These are phyloP conservation scores for Penicillium atrosanguineum DNA, from an alignment of 495 filamentous ascomycete species.

Conservation along the genomic window DNA sequence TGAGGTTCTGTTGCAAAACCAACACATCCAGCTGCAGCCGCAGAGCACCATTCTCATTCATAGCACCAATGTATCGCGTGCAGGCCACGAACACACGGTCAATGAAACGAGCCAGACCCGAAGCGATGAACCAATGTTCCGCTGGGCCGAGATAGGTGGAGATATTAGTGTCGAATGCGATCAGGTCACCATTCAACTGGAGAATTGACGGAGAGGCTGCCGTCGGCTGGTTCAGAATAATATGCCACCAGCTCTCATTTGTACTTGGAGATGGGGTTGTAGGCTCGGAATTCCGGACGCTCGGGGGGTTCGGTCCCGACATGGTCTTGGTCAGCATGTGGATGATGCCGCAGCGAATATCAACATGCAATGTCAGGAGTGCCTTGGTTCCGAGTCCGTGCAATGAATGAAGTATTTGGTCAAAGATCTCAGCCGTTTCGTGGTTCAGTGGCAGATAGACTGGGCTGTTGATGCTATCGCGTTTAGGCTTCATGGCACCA, in stretches of 20 bases:
- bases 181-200: conserved; percentile 72
- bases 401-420: conserved; percentile 77
- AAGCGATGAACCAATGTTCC: conserved; percentile 68
- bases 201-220: conserved; percentile 79
- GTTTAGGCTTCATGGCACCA: conserved; percentile 53
- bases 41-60: conserved; percentile 74
- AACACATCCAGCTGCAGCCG: conserved; percentile 88
- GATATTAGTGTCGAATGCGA: conserved; percentile 79
- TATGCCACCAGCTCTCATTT: conserved; percentile 63
- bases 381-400: conserved; percentile 71
- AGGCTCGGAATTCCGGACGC: conserved; percentile 35
- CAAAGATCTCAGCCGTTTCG: conserved; percentile 80
- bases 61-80: conserved; percentile 58
- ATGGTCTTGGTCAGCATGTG: conserved; percentile 56
- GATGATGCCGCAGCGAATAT: conserved; percentile 78
- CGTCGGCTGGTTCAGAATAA: conserved; percentile 68
- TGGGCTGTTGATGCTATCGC: conserved; percentile 51
- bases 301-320: conserved; percentile 42
- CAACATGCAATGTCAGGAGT: conserved; percentile 81
- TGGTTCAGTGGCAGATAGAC: conserved; percentile 87
- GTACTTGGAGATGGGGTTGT: conserved; percentile 52
- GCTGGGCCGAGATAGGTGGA: conserved; percentile 60
- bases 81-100: conserved; percentile 68
- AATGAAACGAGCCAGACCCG: conserved; percentile 67
- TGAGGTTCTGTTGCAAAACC: conserved; percentile 92